Conservation (phyloP, 257 asterid species). For the Solanum medicagineum region DNA sequence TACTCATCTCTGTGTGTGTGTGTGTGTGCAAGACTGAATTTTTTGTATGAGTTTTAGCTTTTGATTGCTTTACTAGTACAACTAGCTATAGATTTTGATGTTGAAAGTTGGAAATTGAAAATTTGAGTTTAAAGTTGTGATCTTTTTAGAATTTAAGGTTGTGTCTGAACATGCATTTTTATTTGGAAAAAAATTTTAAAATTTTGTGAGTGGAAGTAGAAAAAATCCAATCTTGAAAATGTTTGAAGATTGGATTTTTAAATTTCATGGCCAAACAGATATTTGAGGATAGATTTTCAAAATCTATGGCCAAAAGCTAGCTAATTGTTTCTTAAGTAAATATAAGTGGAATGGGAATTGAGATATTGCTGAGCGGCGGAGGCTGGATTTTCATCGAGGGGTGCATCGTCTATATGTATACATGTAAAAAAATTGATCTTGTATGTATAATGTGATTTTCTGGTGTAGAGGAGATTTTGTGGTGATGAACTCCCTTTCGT, state of each 20-base stretch:
- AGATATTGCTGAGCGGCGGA: background rate
- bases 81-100: background rate
- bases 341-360: background rate
- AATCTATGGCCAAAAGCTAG: background rate
- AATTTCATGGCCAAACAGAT: background rate
- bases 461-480: background rate
- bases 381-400: background rate
- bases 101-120: background rate
- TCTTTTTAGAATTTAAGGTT: background rate
- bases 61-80: background rate
- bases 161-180: background rate
- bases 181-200: background rate
- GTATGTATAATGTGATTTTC: background rate
- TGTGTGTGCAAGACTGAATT: background rate
- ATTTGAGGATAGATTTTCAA: background rate
- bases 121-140: background rate
- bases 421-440: background rate
- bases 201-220: background rate
- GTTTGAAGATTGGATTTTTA: background rate
- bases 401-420: background rate
- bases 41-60: background rate
- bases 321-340: background rate
- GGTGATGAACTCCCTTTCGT: background rate
- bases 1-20: background rate
- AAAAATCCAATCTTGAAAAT: background rate